Percentiles rank a stretch among this genome's conserved stretches.
Evolutionary conservation across 73 alveolate species (phyloP).

Genomic region (Paramecium primaurelia): DNA sequence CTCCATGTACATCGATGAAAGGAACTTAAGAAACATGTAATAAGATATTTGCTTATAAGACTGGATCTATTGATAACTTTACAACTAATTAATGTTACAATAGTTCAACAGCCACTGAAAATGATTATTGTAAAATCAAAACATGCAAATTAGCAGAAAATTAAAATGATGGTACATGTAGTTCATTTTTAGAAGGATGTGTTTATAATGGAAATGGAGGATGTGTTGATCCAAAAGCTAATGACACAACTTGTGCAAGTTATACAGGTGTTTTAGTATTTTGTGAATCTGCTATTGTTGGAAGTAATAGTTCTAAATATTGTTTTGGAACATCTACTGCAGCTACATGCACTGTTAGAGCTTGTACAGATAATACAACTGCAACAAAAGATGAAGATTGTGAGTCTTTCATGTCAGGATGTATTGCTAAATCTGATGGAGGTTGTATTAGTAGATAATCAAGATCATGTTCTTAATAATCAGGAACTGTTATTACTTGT

Average conservation of each 20-base stretch:
- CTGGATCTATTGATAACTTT: background rate
- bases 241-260: background rate
- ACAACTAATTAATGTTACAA: background rate
- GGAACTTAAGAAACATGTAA: background rate
- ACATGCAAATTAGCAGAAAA: background rate
- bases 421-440: background rate
- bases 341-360: background rate
- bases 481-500: background rate
- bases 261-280: background rate
- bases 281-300: background rate
- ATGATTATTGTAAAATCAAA: background rate
- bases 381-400: background rate
- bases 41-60: background rate
- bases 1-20: background rate
- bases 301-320: background rate
- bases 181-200: background rate
- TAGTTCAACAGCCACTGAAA: background rate
- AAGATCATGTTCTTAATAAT: background rate
- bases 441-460: background rate
- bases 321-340: background rate
- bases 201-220: conserved; percentile 2
- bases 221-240: background rate
- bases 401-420: background rate
- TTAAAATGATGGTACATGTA: background rate
- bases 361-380: background rate